phyloP scores from a whole-genome alignment of 495 filamentous ascomycete genomes.

The Neurospora sp. region DNA sequence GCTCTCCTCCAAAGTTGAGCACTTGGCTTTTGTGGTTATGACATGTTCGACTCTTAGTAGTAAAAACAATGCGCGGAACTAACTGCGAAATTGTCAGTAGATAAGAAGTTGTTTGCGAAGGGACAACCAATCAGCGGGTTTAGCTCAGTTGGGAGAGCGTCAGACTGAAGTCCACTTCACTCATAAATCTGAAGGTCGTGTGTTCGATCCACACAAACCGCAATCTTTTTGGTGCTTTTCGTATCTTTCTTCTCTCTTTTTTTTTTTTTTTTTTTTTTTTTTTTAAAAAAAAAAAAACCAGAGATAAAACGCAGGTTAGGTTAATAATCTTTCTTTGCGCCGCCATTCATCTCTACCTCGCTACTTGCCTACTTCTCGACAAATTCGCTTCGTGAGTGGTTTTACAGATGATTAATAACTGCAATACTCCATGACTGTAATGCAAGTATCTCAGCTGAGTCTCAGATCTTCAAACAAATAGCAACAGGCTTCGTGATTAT shows the following conservation, averaged over 20 bases:
- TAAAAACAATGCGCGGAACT: background rate
- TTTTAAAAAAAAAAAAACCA: no score
- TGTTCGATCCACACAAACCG: background rate
- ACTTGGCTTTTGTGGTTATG: background rate
- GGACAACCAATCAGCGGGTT: background rate
- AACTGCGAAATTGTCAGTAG: rapidly evolving
- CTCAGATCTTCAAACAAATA: background rate
- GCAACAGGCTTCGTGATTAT: background rate
- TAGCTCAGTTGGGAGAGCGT: background rate
- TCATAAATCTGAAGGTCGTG: background rate
- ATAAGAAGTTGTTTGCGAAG: background rate
- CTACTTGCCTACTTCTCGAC: background rate
- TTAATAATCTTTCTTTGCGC: background rate
- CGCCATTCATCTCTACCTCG: background rate
- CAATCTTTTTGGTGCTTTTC: background rate
- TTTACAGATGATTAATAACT: background rate
- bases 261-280: background rate
- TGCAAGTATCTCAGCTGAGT: background rate
- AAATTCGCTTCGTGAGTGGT: background rate
- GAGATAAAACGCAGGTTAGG: background rate
- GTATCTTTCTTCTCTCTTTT: background rate
- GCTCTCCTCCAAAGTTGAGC: background rate
- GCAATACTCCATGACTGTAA: background rate
- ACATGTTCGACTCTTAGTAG: background rate
- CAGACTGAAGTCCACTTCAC: background rate